These are phyloP conservation scores for maize (Zea mays) DNA, from an alignment of 176 grass and related monocot genomes.

Conservation along the genomic window Zm-B73-REFERENCE-NAM-5.0 NC_050098.1:138964501-138965000, in stretches of 20 bases:
- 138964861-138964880: slow-evolving; percentile 18
- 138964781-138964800: slow-evolving; percentile 9
- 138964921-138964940: neutral
- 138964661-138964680: slow-evolving; percentile 66
- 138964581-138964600: slow-evolving; percentile 34
- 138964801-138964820: neutral
- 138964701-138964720: slow-evolving; percentile 10
- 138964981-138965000: too few relatives aligned
- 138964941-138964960: too few relatives aligned
- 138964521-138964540: neutral
- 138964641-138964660: slow-evolving; percentile 61
- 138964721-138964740: slow-evolving; percentile 10
- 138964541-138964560: too few relatives aligned
- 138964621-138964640: slow-evolving; percentile 57
- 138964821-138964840: slow-evolving; percentile 22
- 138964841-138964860: neutral
- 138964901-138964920: neutral
- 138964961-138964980: too few relatives aligned
- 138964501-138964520: slow-evolving; percentile 75
- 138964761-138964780: neutral
- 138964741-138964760: slow-evolving; percentile 1
- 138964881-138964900: neutral
- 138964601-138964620: slow-evolving; percentile 52
- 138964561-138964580: neutral
- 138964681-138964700: slow-evolving; percentile 45